Base-by-base conservation (phyloP, 2,329 filamentous ascomycete species). In the Aspergillus sp. region DNA sequence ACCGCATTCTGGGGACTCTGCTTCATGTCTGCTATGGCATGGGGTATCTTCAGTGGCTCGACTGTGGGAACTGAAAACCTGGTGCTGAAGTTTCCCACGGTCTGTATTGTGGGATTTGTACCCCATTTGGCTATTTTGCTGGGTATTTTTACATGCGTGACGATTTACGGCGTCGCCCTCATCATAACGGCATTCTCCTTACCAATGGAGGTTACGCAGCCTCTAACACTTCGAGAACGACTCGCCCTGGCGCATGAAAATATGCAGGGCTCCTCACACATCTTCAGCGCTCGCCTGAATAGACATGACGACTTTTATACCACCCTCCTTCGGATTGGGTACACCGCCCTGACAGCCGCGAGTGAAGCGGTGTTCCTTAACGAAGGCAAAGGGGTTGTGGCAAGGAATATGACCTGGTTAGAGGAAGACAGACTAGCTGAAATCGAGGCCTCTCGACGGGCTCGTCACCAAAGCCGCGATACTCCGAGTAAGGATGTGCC, bases 231-330 rank as follows among this genome's bases (percentile, higher is more conserved):
- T 49, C 72, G 71, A 34, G 83, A 89, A 63, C 81, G 91, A 44
- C 76, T 96, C 21, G 67, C 73, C 1, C 79, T 83, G 46, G 92
- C 93, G 0, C 91, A 95, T 65, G 83, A 83, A 45, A 97, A 97
- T 61, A 88, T 97, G 80, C 92, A 97, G 71, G 92, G 92, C 2
- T 94, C 94, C 54, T 84, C 93, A 3, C 91, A 94, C 11, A 80
- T 97, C 19, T 88, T 88, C 1, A 87, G 88, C 36, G 84, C 97
- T 34, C 84, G 87, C 11, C 83, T 97, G 50, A 89, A 87, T 41
- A 86, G 88, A 77, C 86, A 91, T 50, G 95, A 97, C 78, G 94
- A 99, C 68, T 97, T 97, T 67, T 99, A 97, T 69, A 96, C 91
- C 0, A 89, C 91, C 0, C 78, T 97, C 4, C 79, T 97, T 3